Evolutionary conservation across 345 rosid species (phyloP), one percentile per base, ranked within the genome.

Genomic region (Gossypioides kirkii): DNA sequence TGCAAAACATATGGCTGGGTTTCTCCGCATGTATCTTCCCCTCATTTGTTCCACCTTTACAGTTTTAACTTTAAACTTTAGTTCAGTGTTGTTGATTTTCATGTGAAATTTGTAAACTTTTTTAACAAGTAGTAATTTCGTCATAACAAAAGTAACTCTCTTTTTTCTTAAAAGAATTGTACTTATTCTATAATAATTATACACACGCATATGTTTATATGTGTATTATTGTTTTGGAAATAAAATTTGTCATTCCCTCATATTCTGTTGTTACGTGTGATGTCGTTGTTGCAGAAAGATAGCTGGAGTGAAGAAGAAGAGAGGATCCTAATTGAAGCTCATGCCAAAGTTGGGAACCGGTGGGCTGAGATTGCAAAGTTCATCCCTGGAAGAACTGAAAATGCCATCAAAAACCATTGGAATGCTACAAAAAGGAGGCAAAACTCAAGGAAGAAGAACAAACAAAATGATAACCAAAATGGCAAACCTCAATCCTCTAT

Each of bases 351-450:
- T 11, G 98, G 99, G 25, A 95, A 95, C 81, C 80, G 87, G 53
- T 95, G 98, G 99, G 99, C 99, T 2, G 98, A 90, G 86, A 95
- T 95, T 5, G 97, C 98, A 0, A 95, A 90, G 77, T 70, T 77
- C 61, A 89, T 95, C 62, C 94, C 87, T 0, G 97, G 98, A 72
- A 83, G 99, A 72, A 90, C 94, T 6, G 98, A 94, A 77, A 94
- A 94, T 72, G 73, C 98, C 10, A 89, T 94, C 50, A 94, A 94
- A 83, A 94, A 94, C 69, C 98, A 94, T 56, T 92, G 98, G 98
- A 94, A 94, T 45, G 97, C 98, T 2, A 92, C 98, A 0, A 92
- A 85, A 67, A 86, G 98, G 49, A 85, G 91, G 72, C 96, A 90
- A 80, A 85, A 86, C 79, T 88, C 97, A 8, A 86, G 87, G 79